A percentile compares a stretch with the other conserved stretches of the same genome.
phyloP scores from a whole-genome alignment of 768 basidiomycete species.

The Serendipita vermifera region DNA sequence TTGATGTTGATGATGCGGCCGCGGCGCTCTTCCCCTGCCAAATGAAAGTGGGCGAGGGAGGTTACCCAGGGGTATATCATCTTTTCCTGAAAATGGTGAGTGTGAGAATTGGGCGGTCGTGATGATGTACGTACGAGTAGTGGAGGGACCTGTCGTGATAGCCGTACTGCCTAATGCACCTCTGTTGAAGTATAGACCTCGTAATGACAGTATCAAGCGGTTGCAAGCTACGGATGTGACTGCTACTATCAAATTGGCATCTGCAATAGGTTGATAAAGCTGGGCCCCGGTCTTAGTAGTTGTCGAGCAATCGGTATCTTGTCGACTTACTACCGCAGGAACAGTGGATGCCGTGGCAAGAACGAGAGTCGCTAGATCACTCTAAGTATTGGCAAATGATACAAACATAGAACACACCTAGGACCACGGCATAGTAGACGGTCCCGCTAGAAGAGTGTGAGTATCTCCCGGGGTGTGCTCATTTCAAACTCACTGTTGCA shows the following conservation, averaged over 20 bases:
- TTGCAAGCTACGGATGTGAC: background rate
- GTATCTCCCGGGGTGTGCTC: background rate
- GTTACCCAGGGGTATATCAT: background rate
- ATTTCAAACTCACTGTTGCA: too few species aligned
- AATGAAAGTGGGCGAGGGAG: background rate
- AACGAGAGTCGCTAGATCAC: constrained; percentile 3
- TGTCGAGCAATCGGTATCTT: background rate
- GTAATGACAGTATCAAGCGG: background rate
- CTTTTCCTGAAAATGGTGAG: background rate
- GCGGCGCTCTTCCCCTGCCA: too few species aligned
- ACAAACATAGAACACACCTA: background rate
- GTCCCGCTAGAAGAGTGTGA: background rate
- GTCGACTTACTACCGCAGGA: background rate
- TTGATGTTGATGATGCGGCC: background rate
- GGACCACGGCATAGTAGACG: background rate
- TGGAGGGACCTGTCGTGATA: background rate
- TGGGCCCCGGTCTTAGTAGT: background rate
- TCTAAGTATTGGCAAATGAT: background rate
- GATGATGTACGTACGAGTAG: background rate
- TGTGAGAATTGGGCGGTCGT: background rate
- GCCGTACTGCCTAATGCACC: background rate
- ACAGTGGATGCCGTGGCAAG: background rate
- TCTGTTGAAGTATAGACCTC: background rate
- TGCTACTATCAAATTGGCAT: background rate
- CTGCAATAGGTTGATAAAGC: background rate